A percentile compares a stretch with the other conserved stretches of the same genome.
These are phyloP conservation scores for Phytopythium montanum DNA, from an alignment of 352 stramenopile species.

Conservation along the genomic window DNA sequence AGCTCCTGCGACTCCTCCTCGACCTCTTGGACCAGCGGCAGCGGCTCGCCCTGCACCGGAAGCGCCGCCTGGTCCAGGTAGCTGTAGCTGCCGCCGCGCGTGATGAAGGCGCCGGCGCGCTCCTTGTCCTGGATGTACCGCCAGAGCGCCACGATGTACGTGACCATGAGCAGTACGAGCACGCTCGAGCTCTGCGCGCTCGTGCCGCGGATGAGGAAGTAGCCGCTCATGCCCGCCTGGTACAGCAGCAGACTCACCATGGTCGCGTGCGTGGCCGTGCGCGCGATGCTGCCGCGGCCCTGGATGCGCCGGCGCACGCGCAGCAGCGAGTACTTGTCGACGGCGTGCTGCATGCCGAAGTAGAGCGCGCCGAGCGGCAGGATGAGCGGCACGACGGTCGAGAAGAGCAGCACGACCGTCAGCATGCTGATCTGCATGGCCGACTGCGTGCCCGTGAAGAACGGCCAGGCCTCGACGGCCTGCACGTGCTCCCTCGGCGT, in stretches of 20 bases:
- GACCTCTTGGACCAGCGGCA: constrained; percentile 1
- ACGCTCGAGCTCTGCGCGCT: constrained; percentile 68
- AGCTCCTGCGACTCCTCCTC: not conserved
- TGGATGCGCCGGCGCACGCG: constrained; percentile 82
- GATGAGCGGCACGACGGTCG: constrained; percentile 82
- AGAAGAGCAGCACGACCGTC: constrained; percentile 82
- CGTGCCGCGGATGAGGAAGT: constrained; percentile 78
- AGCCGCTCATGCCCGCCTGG: constrained; percentile 77
- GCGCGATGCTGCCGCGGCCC: constrained; percentile 75
- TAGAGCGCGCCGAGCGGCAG: constrained; percentile 77
- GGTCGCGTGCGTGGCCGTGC: constrained; percentile 74
- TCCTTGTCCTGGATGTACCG: constrained; percentile 87
- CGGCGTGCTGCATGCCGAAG: constrained; percentile 79
- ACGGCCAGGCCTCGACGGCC: constrained; percentile 68
- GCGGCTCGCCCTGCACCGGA: constrained; percentile 7
- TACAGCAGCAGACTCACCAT: constrained; percentile 82
- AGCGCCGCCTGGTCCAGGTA: constrained; percentile 24
- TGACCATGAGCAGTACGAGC: constrained; percentile 76
- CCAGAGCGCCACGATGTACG: constrained; percentile 78
- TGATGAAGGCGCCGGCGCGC: constrained; percentile 46
- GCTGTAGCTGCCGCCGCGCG: constrained; percentile 33
- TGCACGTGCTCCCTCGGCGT: constrained; percentile 68
- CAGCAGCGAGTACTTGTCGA: constrained; percentile 85
- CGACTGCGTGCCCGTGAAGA: constrained; percentile 83
- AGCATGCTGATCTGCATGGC: constrained; percentile 84